These are phyloP conservation scores for Cotoneaster glaucophyllus DNA, from an alignment of 306 rosid species.

Conservation along the genomic window DNA sequence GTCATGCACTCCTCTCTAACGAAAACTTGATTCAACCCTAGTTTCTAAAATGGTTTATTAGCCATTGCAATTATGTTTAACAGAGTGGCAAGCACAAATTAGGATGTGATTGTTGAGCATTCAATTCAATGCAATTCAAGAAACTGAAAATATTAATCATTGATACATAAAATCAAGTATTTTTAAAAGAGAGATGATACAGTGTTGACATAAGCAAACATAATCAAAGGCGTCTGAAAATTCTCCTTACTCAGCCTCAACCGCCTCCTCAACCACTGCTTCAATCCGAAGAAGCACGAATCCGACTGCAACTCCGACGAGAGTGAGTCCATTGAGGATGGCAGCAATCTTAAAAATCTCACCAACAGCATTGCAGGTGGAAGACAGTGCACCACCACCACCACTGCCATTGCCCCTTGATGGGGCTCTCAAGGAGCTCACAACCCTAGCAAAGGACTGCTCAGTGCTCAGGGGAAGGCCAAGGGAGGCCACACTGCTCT, in stretches of 20 bases:
- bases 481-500: conserved; percentile 45
- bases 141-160: conserved; percentile 1
- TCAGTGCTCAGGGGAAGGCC: conserved; percentile 48
- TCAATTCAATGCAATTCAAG: not conserved
- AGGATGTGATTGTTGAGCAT: not conserved
- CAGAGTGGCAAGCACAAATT: no score
- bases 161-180: conserved; percentile 28
- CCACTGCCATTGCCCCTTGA: conserved; percentile 31
- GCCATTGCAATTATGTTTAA: no score
- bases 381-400: conserved; percentile 51
- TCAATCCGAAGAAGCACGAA: conserved; percentile 80
- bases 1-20: no score
- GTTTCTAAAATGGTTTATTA: no score
- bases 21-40: no score
- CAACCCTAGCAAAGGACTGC: conserved; percentile 56
- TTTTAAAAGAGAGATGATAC: conserved; percentile 8
- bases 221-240: not conserved
- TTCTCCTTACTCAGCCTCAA: conserved; percentile 23
- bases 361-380: conserved; percentile 66
- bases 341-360: conserved; percentile 82
- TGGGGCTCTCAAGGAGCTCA: conserved; percentile 51
- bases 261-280: conserved; percentile 58
- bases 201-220: conserved; percentile 9
- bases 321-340: conserved; percentile 57
- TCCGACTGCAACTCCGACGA: conserved; percentile 81